Evolutionary conservation across 306 rosid genomes (phyloP).

Genomic region (Morella rubra): DNA sequence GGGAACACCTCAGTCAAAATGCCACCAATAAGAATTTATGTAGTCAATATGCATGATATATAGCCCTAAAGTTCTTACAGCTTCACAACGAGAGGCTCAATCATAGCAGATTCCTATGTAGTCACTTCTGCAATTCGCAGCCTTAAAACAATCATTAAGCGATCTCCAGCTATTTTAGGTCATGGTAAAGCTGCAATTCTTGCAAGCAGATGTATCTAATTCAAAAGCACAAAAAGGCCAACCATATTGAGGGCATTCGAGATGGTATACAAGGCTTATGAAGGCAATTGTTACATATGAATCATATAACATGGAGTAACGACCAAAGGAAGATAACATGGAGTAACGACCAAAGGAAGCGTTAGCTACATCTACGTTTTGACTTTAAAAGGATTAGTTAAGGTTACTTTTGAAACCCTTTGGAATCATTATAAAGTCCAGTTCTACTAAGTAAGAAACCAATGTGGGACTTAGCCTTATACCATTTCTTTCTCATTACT

Average conservation of each 20-base stretch:
- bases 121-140: not conserved
- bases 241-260: not conserved
- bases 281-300: not conserved
- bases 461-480: too few species aligned
- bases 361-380: too few species aligned
- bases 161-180: not conserved
- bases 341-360: too few species aligned
- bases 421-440: too few species aligned
- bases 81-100: not conserved
- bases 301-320: not conserved
- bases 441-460: too few species aligned
- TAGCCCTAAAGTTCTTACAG: not conserved
- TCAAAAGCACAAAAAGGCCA: not conserved
- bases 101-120: not conserved
- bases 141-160: not conserved
- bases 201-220: too few species aligned
- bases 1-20: too few species aligned
- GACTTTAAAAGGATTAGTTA: too few species aligned
- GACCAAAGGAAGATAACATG: not conserved
- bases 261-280: not conserved
- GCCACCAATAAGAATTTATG: not conserved
- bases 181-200: not conserved
- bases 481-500: too few species aligned
- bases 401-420: too few species aligned
- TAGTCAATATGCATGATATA: not conserved